Conservation (phyloP, 2,329 filamentous ascomycete species). For the Penicillium decumbens region DNA sequence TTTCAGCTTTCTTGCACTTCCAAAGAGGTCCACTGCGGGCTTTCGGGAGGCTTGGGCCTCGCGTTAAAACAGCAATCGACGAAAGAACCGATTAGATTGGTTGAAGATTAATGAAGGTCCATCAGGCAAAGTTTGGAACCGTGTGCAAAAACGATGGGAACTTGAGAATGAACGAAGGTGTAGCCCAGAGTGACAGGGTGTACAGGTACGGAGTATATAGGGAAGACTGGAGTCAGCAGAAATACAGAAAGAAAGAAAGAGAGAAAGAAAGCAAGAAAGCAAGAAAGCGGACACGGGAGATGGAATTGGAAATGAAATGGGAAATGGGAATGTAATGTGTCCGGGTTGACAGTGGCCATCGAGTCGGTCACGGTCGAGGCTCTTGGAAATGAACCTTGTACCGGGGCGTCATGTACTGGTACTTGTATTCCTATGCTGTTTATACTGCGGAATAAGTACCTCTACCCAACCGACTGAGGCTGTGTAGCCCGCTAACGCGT, state of each 20-base stretch:
- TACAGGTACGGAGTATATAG: background rate
- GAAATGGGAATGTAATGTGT: background rate
- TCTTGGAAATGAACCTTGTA: slow-evolving; percentile 20
- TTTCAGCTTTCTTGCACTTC: slow-evolving; percentile 35
- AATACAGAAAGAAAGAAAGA: background rate
- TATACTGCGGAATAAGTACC: background rate
- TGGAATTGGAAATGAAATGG: no score
- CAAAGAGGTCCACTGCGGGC: slow-evolving; percentile 16
- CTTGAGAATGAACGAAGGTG: background rate
- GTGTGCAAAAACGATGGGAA: slow-evolving; percentile 9
- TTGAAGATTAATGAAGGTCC: slow-evolving; percentile 10
- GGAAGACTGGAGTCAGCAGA: background rate
- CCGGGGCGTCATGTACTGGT: slow-evolving; percentile 6
- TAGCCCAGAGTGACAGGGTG: background rate
- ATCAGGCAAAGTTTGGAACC: slow-evolving; percentile 15
- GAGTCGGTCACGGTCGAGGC: slow-evolving; percentile 21
- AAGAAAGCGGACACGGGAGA: slow-evolving; percentile 9
- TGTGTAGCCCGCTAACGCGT: slow-evolving; percentile 20
- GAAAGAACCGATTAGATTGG: slow-evolving; percentile 20
- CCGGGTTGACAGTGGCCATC: background rate
- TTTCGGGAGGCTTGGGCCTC: slow-evolving; percentile 14
- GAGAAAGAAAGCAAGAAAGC: background rate
- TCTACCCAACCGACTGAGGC: slow-evolving; percentile 21
- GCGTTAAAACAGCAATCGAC: slow-evolving; percentile 29
- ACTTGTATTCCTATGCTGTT: background rate